phyloP scores from a whole-genome alignment of 768 basidiomycete genomes.

The Suillus variegatus region DNA sequence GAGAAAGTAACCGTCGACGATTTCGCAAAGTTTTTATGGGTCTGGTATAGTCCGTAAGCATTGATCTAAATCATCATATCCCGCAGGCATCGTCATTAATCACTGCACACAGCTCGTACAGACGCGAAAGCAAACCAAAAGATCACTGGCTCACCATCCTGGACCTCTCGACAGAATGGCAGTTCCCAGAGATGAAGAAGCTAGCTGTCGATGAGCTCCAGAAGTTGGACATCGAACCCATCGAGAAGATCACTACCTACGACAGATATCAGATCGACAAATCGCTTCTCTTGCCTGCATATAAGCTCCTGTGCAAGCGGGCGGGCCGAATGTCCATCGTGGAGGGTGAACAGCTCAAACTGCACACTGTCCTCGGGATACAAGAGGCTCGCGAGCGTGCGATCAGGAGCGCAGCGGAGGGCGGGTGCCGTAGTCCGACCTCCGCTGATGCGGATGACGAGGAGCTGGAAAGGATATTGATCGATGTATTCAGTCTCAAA shows the following conservation, averaged over 20 bases:
- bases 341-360: conserved; percentile 57
- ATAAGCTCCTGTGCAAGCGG: conserved; percentile 53
- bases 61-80: neutral
- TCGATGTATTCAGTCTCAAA: conserved; percentile 32
- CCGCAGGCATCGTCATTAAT: neutral
- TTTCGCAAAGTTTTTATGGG: conserved; percentile 51
- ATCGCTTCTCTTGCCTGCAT: conserved; percentile 51
- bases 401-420: conserved; percentile 34
- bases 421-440: conserved; percentile 30
- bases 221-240: conserved; percentile 42
- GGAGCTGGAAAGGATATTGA: conserved; percentile 29
- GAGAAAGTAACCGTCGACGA: conserved; percentile 33
- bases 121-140: conserved; percentile 46
- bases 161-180: conserved; percentile 53
- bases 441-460: conserved; percentile 29
- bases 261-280: conserved; percentile 51
- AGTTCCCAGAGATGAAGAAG: conserved; percentile 49
- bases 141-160: conserved; percentile 59
- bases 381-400: conserved; percentile 53
- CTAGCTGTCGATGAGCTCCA: conserved; percentile 60
- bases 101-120: conserved; percentile 46
- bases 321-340: conserved; percentile 50
- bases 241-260: conserved; percentile 59
- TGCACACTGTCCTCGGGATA: conserved; percentile 56
- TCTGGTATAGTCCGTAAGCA: conserved; percentile 56